These are phyloP conservation scores for Coemansia sp. DNA, from an alignment of 192 early-diverging fungal genomes.

Conservation along the genomic window DNA sequence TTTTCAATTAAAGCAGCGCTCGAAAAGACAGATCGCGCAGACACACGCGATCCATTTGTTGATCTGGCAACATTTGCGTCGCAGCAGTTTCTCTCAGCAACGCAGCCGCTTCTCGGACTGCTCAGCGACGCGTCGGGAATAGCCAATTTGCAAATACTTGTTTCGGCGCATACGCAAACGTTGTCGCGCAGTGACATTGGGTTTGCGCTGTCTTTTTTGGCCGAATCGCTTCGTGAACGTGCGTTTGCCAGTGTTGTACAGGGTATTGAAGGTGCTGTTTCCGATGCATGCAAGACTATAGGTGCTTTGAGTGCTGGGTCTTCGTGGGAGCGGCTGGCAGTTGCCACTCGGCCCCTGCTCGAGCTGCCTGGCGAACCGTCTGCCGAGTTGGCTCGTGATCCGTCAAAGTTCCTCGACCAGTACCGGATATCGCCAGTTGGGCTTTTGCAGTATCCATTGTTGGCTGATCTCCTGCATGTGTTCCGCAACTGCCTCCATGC, in stretches of 20 bases:
- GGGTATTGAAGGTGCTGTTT: constrained; percentile 28
- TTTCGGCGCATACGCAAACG: constrained; percentile 21
- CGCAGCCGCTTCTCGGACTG: constrained; percentile 21
- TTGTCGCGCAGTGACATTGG: constrained; percentile 27
- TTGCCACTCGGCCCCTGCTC: constrained; percentile 28
- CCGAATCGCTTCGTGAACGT: constrained; percentile 32
- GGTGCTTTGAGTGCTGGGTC: not conserved
- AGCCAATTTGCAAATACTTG: constrained; percentile 23
- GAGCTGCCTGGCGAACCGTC: constrained; percentile 19
- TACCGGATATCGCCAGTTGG: constrained; percentile 45
- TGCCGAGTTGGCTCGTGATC: not conserved
- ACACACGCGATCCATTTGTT: constrained; percentile 16
- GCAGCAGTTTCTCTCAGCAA: constrained; percentile 19
- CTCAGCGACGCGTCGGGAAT: constrained; percentile 43
- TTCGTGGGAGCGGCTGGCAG: constrained; percentile 42
- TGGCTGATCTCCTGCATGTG: constrained; percentile 36
- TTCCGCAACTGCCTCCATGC: constrained; percentile 49
- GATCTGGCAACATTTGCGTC: constrained; percentile 39
- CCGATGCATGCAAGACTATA: constrained; percentile 14
- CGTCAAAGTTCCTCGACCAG: constrained; percentile 26
- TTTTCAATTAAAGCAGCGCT: constrained; percentile 10
- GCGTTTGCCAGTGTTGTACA: constrained; percentile 41
- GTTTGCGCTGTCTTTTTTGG: constrained; percentile 30
- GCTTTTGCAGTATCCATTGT: constrained; percentile 46
- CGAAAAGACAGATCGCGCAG: not conserved